A percentile compares a stretch with the other conserved stretches of the same genome.
Conservation (phyloP, 805 yeast genomes). For the Schwanniomyces polymorphus region DNA sequence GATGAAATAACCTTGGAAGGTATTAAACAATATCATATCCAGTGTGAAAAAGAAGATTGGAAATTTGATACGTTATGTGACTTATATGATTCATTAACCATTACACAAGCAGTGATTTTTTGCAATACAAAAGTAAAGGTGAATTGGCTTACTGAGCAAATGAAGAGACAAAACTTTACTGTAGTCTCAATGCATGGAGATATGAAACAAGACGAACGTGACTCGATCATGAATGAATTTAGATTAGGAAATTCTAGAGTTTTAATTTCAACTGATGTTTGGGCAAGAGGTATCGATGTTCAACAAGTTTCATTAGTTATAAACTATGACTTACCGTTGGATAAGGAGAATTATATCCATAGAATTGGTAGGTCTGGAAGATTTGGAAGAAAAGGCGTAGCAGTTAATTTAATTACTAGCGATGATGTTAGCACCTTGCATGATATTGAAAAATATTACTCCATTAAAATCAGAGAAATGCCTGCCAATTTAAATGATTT, state of each 20-base stretch:
- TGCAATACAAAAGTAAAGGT: constrained; percentile 97
- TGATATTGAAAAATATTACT: constrained; percentile 73
- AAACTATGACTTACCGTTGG: constrained; percentile 90
- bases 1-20: constrained; percentile 95
- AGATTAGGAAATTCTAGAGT: constrained; percentile 91
- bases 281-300: constrained; percentile 98
- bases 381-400: constrained; percentile 98
- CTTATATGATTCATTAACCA: constrained; percentile 89
- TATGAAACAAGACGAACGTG: constrained; percentile 93
- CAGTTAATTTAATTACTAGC: constrained; percentile 87
- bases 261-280: constrained; percentile 92
- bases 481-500: constrained; percentile 66
- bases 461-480: constrained; percentile 73
- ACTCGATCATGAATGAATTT: constrained; percentile 92
- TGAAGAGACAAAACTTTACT: constrained; percentile 80
- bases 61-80: constrained; percentile 94
- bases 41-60: constrained; percentile 90
- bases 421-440: constrained; percentile 73
- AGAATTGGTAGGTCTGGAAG: constrained; percentile 98
- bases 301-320: constrained; percentile 96
- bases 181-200: constrained; percentile 97
- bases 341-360: constrained; percentile 94
- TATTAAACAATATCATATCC: constrained; percentile 86
- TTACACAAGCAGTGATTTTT: constrained; percentile 97
- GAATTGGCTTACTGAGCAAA: constrained; percentile 81